These are phyloP conservation scores for Tolypocladium ophioglossoides DNA, from an alignment of 2,329 filamentous ascomycete genomes.

Conservation along the genomic window DNA sequence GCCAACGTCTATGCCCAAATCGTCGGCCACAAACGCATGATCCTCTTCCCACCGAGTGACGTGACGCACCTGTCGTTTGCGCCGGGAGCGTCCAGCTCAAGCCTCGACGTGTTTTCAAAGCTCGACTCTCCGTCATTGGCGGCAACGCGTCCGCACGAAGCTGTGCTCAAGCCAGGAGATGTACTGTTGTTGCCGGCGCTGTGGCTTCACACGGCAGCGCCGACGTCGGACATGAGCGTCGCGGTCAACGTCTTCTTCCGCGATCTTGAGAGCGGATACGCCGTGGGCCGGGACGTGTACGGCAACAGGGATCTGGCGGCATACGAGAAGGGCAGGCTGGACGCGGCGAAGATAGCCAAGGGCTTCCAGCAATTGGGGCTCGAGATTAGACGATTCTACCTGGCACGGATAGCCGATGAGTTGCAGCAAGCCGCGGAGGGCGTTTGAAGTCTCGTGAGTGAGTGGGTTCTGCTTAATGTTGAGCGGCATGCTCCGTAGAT, in stretches of 20 bases:
- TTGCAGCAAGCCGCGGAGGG: slow-evolving; percentile 25
- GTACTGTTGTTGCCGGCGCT: slow-evolving; percentile 71
- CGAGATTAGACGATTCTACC: slow-evolving; percentile 64
- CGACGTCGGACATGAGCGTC: slow-evolving; percentile 50
- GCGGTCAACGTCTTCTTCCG: slow-evolving; percentile 89
- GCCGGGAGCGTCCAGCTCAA: slow-evolving; percentile 71
- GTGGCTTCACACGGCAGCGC: slow-evolving; percentile 70
- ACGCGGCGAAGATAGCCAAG: slow-evolving; percentile 55
- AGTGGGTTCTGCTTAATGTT: neutral
- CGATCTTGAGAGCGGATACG: slow-evolving; percentile 56
- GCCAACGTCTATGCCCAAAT: slow-evolving; percentile 81
- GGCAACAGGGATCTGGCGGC: slow-evolving; percentile 77
- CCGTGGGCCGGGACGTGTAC: slow-evolving; percentile 71
- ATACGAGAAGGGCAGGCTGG: slow-evolving; percentile 70
- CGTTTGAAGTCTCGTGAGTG: neutral
- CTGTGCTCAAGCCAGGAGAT: slow-evolving; percentile 58
- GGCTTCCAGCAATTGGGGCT: slow-evolving; percentile 54
- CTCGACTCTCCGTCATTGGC: slow-evolving; percentile 28
- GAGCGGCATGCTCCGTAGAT: neutral
- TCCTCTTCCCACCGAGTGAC: slow-evolving; percentile 71
- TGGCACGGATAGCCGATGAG: slow-evolving; percentile 61
- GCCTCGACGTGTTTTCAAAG: slow-evolving; percentile 56
- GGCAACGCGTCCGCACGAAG: slow-evolving; percentile 54
- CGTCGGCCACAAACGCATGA: slow-evolving; percentile 57
- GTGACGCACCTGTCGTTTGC: slow-evolving; percentile 59